Conservation (phyloP, 805 yeast genomes). For the Suhomyces xylopsoci region DNA sequence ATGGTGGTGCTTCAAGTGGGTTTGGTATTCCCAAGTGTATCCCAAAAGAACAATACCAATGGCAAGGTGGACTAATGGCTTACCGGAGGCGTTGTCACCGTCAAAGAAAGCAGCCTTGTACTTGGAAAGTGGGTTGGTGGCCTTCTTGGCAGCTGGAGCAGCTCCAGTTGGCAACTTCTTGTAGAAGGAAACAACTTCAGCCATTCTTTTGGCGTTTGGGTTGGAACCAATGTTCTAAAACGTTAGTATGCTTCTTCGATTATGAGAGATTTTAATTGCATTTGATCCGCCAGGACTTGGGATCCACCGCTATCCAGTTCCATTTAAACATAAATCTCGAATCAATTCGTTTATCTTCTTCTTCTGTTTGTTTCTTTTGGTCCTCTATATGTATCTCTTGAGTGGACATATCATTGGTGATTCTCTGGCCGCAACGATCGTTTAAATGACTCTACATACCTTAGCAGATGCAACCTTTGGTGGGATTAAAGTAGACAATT, state of each 20-base stretch:
- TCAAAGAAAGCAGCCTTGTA: slow-evolving; percentile 86
- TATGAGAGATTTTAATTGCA: background rate
- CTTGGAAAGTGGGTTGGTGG: slow-evolving; percentile 62
- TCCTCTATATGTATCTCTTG: background rate
- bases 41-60: slow-evolving; percentile 68
- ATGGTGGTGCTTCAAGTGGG: slow-evolving; percentile 59
- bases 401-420: background rate
- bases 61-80: slow-evolving; percentile 77
- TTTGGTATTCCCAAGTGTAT: slow-evolving; percentile 88
- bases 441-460: slow-evolving; percentile 36
- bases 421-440: background rate
- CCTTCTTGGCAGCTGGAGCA: slow-evolving; percentile 71
- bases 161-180: slow-evolving; percentile 93
- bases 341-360: background rate
- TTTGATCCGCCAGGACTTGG: background rate
- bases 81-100: slow-evolving; percentile 79
- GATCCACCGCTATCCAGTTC: background rate
- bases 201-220: slow-evolving; percentile 96
- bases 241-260: slow-evolving; percentile 22
- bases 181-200: slow-evolving; percentile 92
- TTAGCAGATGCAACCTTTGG: slow-evolving; percentile 97
- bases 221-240: slow-evolving; percentile 82
- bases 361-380: background rate
- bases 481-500: slow-evolving; percentile 92
- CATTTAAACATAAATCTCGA: background rate